Conservation (phyloP, 148 eudicot species). For the Chenopodium album region DNA sequence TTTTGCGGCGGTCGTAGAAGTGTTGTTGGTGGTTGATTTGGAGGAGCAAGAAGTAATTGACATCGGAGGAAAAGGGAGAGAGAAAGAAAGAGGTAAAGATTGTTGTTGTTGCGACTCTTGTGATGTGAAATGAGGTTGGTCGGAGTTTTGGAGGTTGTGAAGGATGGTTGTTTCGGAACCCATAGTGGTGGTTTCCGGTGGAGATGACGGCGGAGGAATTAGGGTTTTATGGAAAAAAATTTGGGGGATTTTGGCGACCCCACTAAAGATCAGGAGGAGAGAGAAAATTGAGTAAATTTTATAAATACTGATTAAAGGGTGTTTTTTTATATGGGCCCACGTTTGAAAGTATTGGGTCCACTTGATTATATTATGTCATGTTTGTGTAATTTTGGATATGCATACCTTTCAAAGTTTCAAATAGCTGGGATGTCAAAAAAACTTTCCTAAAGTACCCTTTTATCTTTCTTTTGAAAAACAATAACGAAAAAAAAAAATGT, state of each 20-base stretch:
- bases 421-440: too few relatives aligned
- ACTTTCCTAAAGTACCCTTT: too few relatives aligned
- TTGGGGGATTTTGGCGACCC: constrained; percentile 9
- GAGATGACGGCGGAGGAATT: neutral
- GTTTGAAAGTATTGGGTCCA: neutral
- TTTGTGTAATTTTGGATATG: too few relatives aligned
- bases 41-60: neutral
- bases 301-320: too few relatives aligned
- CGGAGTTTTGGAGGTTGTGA: neutral
- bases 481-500: too few relatives aligned
- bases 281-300: neutral
- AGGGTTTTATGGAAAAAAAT: neutral
- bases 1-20: neutral
- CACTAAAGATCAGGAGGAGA: neutral
- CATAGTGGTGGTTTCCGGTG: neutral
- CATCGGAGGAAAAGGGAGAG: neutral
- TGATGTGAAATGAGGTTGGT: neutral
- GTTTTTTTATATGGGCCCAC: neutral
- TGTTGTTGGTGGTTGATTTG: neutral
- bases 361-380: neutral
- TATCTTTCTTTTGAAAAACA: too few relatives aligned
- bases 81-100: neutral
- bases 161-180: neutral
- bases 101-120: neutral
- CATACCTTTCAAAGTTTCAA: too few relatives aligned